These are phyloP conservation scores for Aspergillus fischeri DNA, from an alignment of 2,329 filamentous ascomycete species.

Conservation along the genomic window DNA sequence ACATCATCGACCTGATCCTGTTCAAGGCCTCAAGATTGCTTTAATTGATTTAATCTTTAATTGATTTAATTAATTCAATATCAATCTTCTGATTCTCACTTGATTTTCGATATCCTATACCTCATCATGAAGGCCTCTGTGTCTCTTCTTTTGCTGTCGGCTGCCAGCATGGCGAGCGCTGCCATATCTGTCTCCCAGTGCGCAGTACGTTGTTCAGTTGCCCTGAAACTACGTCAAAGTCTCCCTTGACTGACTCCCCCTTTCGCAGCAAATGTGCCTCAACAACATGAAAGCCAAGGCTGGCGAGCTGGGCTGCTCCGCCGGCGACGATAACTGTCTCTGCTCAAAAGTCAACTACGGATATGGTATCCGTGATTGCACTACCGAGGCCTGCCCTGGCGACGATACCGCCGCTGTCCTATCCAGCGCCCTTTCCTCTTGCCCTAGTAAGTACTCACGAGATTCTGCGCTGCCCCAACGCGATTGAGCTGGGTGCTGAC, in stretches of 20 bases:
- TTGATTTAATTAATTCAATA: neutral
- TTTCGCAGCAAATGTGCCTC: slow-evolving; percentile 41
- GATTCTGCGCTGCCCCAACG: slow-evolving; percentile 12
- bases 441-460: slow-evolving; percentile 17
- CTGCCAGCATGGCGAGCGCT: slow-evolving; percentile 22
- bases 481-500: slow-evolving; percentile 1
- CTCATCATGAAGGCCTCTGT: slow-evolving; percentile 32
- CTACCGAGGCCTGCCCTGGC: slow-evolving; percentile 39
- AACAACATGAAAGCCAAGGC: slow-evolving; percentile 42
- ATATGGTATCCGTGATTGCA: slow-evolving; percentile 46
- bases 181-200: slow-evolving; percentile 25
- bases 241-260: slow-evolving; percentile 8
- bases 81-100: neutral
- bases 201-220: slow-evolving; percentile 23
- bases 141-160: slow-evolving; percentile 27
- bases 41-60: neutral
- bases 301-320: slow-evolving; percentile 36
- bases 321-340: slow-evolving; percentile 36
- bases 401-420: slow-evolving; percentile 33
- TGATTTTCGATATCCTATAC: neutral
- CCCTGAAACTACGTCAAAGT: neutral
- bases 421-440: slow-evolving; percentile 31
- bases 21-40: neutral
- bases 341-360: slow-evolving; percentile 40
- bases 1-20: slow-evolving; percentile 1